Percentiles rank a stretch among this genome's conserved stretches.
These are phyloP conservation scores for Boletus patriciae DNA, from an alignment of 768 basidiomycete species.

Conservation along the genomic window DNA sequence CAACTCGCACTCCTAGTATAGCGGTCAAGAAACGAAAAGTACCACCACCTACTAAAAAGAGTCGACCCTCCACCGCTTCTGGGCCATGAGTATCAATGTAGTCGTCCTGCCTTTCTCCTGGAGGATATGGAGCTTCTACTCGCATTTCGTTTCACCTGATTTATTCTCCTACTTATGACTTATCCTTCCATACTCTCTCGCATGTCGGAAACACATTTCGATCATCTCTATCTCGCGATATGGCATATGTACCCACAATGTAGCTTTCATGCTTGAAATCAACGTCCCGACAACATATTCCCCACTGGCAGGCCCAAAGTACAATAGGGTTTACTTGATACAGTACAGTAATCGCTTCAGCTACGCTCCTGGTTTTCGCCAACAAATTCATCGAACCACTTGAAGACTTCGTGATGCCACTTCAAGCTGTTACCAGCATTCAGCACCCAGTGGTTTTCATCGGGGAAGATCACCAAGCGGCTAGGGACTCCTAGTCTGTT, in stretches of 20 bases:
- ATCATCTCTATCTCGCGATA: not conserved
- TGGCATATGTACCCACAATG: conserved; percentile 7
- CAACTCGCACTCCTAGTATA: not conserved
- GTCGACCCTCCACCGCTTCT: conserved; percentile 4
- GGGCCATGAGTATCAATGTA: conserved; percentile 11
- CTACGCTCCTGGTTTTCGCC: conserved; percentile 33
- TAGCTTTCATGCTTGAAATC: conserved; percentile 5
- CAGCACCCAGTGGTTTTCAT: conserved; percentile 92
- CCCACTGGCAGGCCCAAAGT: not conserved
- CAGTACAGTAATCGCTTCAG: not conserved
- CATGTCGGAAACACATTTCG: conserved; percentile 11
- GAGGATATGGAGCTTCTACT: not conserved
- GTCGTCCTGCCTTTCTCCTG: not conserved
- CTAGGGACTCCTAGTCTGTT: conserved; percentile 67
- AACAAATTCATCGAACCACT: conserved; percentile 78
- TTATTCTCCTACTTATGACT: conserved; percentile 15
- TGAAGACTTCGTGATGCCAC: conserved; percentile 95
- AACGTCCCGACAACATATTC: not conserved
- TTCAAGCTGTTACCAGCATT: conserved; percentile 83
- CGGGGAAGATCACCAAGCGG: conserved; percentile 80
- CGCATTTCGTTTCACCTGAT: not conserved
- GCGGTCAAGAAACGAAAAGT: conserved; percentile 26
- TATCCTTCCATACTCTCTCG: conserved; percentile 1
- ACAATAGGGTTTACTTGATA: not conserved
- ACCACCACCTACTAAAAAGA: conserved; percentile 10